These are phyloP conservation scores for Calonectria fujianensis DNA, from an alignment of 2,329 filamentous ascomycete genomes.

Conservation along the genomic window DNA sequence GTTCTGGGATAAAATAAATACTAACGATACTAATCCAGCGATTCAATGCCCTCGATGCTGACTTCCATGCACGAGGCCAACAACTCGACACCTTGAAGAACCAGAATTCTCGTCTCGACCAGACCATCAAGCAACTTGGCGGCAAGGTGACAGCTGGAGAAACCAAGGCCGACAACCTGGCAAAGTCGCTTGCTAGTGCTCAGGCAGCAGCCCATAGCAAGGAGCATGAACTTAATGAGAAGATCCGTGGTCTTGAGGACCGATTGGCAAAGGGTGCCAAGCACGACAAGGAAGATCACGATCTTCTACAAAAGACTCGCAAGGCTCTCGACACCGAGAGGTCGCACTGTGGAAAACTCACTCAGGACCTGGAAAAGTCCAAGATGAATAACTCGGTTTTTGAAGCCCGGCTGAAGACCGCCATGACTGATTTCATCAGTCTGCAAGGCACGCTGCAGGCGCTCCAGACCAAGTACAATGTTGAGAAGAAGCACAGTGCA, in stretches of 20 bases:
- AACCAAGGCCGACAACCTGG: background rate
- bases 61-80: conserved; percentile 9
- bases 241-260: background rate
- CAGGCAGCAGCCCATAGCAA: background rate
- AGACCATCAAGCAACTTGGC: background rate
- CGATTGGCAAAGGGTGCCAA: background rate
- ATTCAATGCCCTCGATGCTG: conserved; percentile 30
- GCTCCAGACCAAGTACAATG: background rate
- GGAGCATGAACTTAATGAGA: conserved; percentile 15
- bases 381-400: background rate
- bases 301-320: background rate
- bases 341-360: background rate
- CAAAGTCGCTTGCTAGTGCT: background rate
- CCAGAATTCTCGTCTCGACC: background rate
- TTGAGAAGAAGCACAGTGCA: background rate
- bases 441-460: background rate
- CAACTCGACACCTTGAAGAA: background rate
- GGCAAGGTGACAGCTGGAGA: background rate
- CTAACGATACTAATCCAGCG: conserved; percentile 19
- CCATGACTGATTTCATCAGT: background rate
- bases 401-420: background rate
- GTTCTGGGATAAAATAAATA: background rate
- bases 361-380: background rate
- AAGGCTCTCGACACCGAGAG: background rate
- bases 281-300: background rate